These are phyloP conservation scores for Fusarium annulatum DNA, from an alignment of 2,329 filamentous ascomycete genomes.

Conservation along the genomic window DNA sequence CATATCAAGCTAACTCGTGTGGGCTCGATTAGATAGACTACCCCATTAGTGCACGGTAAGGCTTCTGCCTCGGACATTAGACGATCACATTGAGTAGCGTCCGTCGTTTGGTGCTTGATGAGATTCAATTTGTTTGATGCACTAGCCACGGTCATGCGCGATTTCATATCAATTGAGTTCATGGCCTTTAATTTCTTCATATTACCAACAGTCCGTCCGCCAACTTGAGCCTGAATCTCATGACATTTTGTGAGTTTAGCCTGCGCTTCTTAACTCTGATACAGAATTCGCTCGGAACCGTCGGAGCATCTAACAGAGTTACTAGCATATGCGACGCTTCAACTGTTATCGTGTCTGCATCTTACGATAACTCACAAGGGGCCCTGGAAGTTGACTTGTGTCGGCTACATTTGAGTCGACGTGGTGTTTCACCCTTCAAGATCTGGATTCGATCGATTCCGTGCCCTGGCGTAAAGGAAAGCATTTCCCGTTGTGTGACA, in stretches of 20 bases:
- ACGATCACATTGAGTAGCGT: conserved; percentile 10
- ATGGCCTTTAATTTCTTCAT: conserved; percentile 31
- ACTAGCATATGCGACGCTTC: conserved; percentile 3
- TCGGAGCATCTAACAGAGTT: neutral
- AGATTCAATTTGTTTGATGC: conserved; percentile 36
- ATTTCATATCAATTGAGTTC: conserved; percentile 10
- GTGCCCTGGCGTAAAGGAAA: neutral
- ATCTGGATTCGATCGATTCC: conserved; percentile 29
- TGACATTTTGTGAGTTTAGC: neutral
- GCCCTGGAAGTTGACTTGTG: neutral
- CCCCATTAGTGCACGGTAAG: conserved; percentile 2
- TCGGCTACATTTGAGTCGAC: neutral
- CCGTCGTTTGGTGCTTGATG: conserved; percentile 20
- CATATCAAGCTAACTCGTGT: conserved; percentile 1
- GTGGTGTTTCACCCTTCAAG: conserved; percentile 33
- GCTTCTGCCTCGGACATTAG: conserved; percentile 14
- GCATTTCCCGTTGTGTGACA: conserved; percentile 14
- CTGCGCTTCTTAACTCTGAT: neutral
- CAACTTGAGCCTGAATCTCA: neutral
- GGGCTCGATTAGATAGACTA: neutral
- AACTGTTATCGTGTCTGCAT: conserved; percentile 21
- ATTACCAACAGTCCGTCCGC: neutral
- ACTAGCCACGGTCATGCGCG: conserved; percentile 30
- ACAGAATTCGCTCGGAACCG: conserved; percentile 2
- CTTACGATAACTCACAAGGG: conserved; percentile 29